Conservation (phyloP, 179 eudicot genomes). For the Actinidia arguta region DNA sequence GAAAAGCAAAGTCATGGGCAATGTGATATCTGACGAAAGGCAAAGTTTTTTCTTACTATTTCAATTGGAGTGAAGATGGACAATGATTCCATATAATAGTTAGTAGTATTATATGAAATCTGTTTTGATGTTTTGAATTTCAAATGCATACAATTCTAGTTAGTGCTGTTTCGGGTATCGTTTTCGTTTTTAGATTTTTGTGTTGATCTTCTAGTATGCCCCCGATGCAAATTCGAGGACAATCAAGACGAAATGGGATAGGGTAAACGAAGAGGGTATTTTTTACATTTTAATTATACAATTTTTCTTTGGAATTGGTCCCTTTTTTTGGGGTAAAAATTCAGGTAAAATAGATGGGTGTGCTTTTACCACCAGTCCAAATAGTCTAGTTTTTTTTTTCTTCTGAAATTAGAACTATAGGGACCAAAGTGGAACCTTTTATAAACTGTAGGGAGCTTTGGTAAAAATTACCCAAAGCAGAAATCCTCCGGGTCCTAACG, state of each 20-base stretch:
- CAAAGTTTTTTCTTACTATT: background rate
- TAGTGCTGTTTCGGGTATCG: background rate
- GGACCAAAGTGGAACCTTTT: too few species aligned
- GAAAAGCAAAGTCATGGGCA: background rate
- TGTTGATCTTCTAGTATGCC: background rate
- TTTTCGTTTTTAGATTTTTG: background rate
- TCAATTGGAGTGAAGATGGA: background rate
- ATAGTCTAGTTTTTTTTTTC: background rate
- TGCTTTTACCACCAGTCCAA: too few species aligned
- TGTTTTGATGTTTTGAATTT: too few species aligned
- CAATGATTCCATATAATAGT: background rate
- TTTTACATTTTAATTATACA: too few species aligned
- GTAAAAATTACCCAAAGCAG: too few species aligned
- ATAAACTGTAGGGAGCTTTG: too few species aligned
- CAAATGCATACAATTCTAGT: background rate
- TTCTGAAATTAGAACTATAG: background rate
- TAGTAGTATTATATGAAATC: too few species aligned
- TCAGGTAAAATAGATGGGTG: too few species aligned
- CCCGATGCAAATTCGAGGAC: constrained; percentile 17
- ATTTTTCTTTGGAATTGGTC: too few species aligned
- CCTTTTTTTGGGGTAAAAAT: too few species aligned
- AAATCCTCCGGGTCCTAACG: background rate
- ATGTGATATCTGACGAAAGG: background rate
- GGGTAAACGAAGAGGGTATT: too few species aligned
- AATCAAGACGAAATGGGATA: too few species aligned